Conservation (phyloP, 768 basidiomycete genomes). For the Boletus rubroflammeus region DNA sequence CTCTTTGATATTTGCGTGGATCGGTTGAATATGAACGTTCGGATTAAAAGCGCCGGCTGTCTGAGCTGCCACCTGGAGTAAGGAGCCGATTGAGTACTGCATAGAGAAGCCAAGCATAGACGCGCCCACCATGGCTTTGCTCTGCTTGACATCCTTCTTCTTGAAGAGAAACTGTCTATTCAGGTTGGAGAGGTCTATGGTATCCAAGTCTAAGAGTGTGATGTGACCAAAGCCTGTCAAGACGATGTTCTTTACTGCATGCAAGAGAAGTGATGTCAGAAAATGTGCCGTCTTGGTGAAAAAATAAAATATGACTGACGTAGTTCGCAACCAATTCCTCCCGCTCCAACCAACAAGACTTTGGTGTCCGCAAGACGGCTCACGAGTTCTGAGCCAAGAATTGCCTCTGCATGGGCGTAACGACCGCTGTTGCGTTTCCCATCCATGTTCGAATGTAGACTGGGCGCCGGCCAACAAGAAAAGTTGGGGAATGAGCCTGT, state of each 20-base stretch:
- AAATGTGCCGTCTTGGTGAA: background rate
- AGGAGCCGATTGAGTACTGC: background rate
- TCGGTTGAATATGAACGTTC: constrained; percentile 78
- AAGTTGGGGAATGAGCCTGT: background rate
- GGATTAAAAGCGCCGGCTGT: constrained; percentile 86
- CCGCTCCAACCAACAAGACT: constrained; percentile 90
- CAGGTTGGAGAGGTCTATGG: constrained; percentile 96
- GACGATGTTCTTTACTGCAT: constrained; percentile 90
- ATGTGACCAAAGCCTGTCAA: constrained; percentile 90
- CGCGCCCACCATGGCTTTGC: constrained; percentile 78
- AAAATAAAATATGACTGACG: constrained; percentile 43
- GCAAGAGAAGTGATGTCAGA: background rate
- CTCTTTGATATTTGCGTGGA: constrained; percentile 96
- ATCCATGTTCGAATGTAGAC: constrained; percentile 1
- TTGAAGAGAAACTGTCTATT: constrained; percentile 96
- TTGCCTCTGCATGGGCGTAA: constrained; percentile 63
- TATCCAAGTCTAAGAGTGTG: constrained; percentile 92
- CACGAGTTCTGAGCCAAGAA: constrained; percentile 74
- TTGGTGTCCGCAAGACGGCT: constrained; percentile 55
- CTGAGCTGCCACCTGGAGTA: constrained; percentile 68
- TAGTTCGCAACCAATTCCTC: constrained; percentile 97
- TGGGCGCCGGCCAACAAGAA: background rate
- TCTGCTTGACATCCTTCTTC: constrained; percentile 96
- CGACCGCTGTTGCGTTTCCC: constrained; percentile 31
- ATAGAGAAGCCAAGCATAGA: background rate